A percentile compares a stretch with the other conserved stretches of the same genome.
phyloP scores from a whole-genome alignment of 176 grass and related monocot genomes.

The Oryza glaberrima region DNA sequence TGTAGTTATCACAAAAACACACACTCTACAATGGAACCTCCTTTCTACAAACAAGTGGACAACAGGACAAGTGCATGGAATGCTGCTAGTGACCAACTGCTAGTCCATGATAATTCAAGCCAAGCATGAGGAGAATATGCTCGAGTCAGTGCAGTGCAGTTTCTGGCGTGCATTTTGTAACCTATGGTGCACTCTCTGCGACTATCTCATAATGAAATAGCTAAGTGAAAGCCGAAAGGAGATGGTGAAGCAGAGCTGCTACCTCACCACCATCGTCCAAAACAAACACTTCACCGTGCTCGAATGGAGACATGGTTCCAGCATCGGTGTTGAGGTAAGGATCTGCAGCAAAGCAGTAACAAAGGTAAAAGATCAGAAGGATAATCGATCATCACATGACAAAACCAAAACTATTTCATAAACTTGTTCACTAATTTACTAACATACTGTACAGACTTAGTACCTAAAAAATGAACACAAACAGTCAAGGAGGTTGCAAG shows the following conservation, averaged over 20 bases:
- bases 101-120: neutral
- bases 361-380: constrained; percentile 15
- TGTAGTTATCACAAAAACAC: neutral
- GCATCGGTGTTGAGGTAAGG: constrained; percentile 98
- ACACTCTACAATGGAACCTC: neutral
- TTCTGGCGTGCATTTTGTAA: constrained; percentile 29
- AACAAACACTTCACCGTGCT: constrained; percentile 98
- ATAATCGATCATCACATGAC: neutral
- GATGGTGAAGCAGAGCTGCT: constrained; percentile 30
- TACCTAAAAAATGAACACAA: constrained; percentile 10
- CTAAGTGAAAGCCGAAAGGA: neutral
- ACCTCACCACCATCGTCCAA: constrained; percentile 99
- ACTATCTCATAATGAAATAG: neutral
- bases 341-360: constrained; percentile 61
- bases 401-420: constrained; percentile 10
- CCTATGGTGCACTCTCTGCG: neutral
- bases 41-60: constrained; percentile 14
- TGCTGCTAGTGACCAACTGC: neutral
- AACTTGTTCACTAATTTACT: neutral
- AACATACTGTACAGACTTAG: neutral
- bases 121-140: neutral
- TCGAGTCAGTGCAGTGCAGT: constrained; percentile 4
- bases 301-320: constrained; percentile 97
- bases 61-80: constrained; percentile 41
- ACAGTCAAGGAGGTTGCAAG: constrained; percentile 11